Evolutionary conservation across 805 yeast species (phyloP), one percentile per base, ranked within the genome.

Genomic region (Saccharomyces jurei): DNA sequence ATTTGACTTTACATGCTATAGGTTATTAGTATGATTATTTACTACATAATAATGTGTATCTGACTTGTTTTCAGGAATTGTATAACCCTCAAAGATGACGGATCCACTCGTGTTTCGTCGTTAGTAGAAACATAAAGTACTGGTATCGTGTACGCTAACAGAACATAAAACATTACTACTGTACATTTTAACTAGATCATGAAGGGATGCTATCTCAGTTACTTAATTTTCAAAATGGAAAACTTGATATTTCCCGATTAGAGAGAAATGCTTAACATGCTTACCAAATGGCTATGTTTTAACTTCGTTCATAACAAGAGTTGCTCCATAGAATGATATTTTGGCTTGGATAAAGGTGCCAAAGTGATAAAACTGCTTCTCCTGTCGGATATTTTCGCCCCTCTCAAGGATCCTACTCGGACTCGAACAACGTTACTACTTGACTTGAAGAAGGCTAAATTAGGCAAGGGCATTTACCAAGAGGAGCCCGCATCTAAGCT

Each of bases 1-100:
- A 81, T 59, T 61, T 81, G 17, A 73, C 83, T 4, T 69, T 75
- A 13, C 84, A 80, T 54, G 49, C 54, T 10, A 60, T 71, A 13
- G 57, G 52, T 21, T 63, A 51, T 50, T 17, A 30, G 9, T 9
- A 17, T 17, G 41, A 36, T n/a, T 17, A 17, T 17, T 36, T 17
- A 36, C 44, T 36, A 36, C 22, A 17, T 36, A 36, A 9, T 21
- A 36, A 5, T 36, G 10, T 36, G 17, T n/a, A n/a, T 2, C 41
- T 14, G 22, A 31, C 36, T 31, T 31, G 13, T 31, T 13, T 2
- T 31, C 41, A 31, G 14, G n/a, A 17, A 36, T 9, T 17, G 11
- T 29, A 29, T 29, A 29, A 29, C 31, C 36, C 13, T 13, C 17
- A 13, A 31, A 4, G 17, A 14, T n/a, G 14, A 10, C 11, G 13